Conservation (phyloP, 768 basidiomycete species). For the Collybia mongolica region DNA sequence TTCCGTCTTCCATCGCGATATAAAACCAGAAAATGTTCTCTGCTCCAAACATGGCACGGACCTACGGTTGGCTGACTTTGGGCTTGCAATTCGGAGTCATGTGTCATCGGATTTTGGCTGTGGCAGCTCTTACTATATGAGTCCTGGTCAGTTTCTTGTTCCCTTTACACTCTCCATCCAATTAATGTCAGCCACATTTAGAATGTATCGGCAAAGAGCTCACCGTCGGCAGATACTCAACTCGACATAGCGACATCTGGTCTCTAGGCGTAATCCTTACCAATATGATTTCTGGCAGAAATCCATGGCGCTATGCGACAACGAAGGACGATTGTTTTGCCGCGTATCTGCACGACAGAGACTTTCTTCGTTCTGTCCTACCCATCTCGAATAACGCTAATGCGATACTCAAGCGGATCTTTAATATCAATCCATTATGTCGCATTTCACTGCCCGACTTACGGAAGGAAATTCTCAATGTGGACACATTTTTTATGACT, state of each 20-base stretch:
- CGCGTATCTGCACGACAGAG: constrained; percentile 57
- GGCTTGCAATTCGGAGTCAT: constrained; percentile 52
- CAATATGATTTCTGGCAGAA: constrained; percentile 77
- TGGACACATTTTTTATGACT: constrained; percentile 63
- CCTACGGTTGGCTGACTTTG: constrained; percentile 77
- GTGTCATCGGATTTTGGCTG: constrained; percentile 51
- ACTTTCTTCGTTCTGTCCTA: constrained; percentile 65
- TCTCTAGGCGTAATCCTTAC: constrained; percentile 77
- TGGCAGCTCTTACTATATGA: constrained; percentile 67
- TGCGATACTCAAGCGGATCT: constrained; percentile 67
- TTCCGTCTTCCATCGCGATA: constrained; percentile 80
- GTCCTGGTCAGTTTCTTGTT: constrained; percentile 50
- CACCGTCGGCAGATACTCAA: constrained; percentile 49
- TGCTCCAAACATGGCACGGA: constrained; percentile 49
- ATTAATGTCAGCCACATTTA: constrained; percentile 19
- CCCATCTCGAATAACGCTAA: constrained; percentile 73
- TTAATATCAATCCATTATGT: constrained; percentile 58
- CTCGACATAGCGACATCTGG: constrained; percentile 70
- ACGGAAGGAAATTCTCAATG: constrained; percentile 48
- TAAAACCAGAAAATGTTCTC: constrained; percentile 85
- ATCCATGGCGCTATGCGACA: constrained; percentile 75
- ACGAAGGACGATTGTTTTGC: constrained; percentile 66
- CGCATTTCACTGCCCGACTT: constrained; percentile 68
- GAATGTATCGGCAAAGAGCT: constrained; percentile 54
- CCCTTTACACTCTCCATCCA: constrained; percentile 2